Evolutionary conservation across 352 stramenopile species (phyloP), one percentile per base, ranked within the genome.

Genomic region (Phytophthora cajani): DNA sequence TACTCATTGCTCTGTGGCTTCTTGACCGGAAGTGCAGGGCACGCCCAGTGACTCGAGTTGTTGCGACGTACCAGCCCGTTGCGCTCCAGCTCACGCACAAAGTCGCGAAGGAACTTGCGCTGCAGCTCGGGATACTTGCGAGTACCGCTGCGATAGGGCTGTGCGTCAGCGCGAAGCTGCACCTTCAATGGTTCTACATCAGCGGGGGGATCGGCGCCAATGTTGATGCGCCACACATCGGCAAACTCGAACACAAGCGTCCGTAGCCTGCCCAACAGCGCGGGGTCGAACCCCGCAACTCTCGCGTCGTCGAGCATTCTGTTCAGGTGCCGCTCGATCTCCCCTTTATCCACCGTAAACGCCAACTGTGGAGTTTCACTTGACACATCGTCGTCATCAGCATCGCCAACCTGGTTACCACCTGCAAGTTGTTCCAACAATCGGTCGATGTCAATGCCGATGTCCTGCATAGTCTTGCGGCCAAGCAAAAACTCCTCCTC

Each of bases 121-220:
- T 62, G 36, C 23, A 12, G n/a, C 27, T 38, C 36, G 36, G 36
- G 44, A n/a, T n/a, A 50, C 42, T 11, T 27, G 25, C 40, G 21
- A 25, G n/a, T 25, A 21, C 27, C 21, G 19, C 38, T 44, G 36
- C 36, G 36, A 44, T 44, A 58, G n/a, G 6, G 44, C 42, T 16
- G n/a, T 4, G 44, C 16, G 7, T 25, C 44, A 25, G 44, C 44
- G 25, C 44, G 2, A 25, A 51, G n/a, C 44, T 51, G 44, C 44
- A 53, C 50, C 25, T n/a, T 32, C 7, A 58, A 36, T 10, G 61
- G 32, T n/a, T 61, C 53, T 5, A 56, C 61, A n/a, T n/a, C 11
- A 6, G 53, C 63, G 16, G 56, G 42, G 17, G 12, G 23, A 4
- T 58, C 46, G 12, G 23, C 8, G 21, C 54, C 51, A n/a, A 59